Percentiles rank a stretch among this genome's conserved stretches.
These are phyloP conservation scores for Phytophthora cactorum DNA, from an alignment of 352 stramenopile genomes.

Conservation along the genomic window DNA sequence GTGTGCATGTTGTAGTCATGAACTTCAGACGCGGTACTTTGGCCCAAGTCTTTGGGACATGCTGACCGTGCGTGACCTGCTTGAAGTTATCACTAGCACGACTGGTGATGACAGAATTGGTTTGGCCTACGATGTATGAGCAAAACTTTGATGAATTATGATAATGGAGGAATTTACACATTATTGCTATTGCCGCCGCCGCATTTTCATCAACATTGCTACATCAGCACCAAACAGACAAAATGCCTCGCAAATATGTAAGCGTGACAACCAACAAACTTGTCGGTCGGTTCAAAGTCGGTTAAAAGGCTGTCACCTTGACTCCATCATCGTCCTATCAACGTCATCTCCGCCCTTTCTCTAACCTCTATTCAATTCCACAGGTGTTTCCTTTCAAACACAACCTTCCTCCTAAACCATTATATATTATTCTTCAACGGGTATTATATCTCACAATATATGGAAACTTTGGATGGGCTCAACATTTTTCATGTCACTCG, in stretches of 20 bases:
- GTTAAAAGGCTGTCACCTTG: background rate
- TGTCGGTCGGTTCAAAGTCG: too few relatives aligned
- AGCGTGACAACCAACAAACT: too few relatives aligned
- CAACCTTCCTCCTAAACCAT: background rate
- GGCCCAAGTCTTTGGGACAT: slow-evolving; percentile 9
- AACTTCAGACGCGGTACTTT: slow-evolving; percentile 17
- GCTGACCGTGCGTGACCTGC: slow-evolving; percentile 6
- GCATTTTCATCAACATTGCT: too few relatives aligned
- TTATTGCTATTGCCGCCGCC: too few relatives aligned
- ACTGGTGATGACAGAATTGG: slow-evolving; percentile 1
- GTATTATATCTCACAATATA: slow-evolving; percentile 1
- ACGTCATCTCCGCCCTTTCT: background rate
- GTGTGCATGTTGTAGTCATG: slow-evolving; percentile 11
- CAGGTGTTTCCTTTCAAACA: slow-evolving; percentile 2
- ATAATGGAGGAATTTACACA: too few relatives aligned
- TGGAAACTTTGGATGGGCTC: slow-evolving; percentile 14
- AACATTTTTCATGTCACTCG: slow-evolving; percentile 27
- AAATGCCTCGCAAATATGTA: too few relatives aligned
- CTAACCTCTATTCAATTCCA: background rate
- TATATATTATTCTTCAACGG: background rate
- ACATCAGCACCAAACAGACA: too few relatives aligned
- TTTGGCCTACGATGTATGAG: too few relatives aligned
- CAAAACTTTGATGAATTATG: too few relatives aligned
- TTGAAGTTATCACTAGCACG: slow-evolving; percentile 14
- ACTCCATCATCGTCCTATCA: background rate